Conservation (phyloP, 257 asterid species). For the Capsicum baccatum region DNA sequence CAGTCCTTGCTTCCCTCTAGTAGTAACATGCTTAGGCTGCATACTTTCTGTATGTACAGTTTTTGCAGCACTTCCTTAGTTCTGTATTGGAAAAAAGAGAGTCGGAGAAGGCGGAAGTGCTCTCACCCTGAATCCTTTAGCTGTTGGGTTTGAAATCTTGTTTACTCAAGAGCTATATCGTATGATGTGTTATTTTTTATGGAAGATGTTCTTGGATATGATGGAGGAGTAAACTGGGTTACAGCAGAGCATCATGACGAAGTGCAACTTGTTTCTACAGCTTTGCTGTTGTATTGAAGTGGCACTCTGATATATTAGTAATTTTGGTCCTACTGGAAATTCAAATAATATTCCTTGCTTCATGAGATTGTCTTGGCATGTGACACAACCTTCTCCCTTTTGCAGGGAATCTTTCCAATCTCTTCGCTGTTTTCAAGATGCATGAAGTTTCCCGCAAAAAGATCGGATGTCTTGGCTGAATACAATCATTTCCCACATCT, state of each 20-base stretch:
- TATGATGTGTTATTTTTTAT: background rate
- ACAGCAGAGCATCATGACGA: background rate
- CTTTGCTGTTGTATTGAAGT: constrained; percentile 11
- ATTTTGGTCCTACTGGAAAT: background rate
- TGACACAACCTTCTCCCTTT: constrained; percentile 26
- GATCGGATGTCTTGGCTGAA: constrained; percentile 55
- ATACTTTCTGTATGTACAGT: background rate
- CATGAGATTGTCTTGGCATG: constrained; percentile 18
- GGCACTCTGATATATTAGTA: constrained; percentile 13
- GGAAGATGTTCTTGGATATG: background rate
- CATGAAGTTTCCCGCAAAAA: constrained; percentile 70
- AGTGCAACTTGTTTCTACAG: background rate
- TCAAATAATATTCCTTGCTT: background rate
- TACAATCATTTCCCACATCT: constrained; percentile 62
- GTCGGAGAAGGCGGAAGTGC: background rate
- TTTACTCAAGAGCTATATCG: constrained; percentile 19
- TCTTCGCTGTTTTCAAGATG: constrained; percentile 67
- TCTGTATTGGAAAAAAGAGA: background rate
- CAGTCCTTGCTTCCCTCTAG: constrained; percentile 6
- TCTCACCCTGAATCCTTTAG: constrained; percentile 17
- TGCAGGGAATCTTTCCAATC: constrained; percentile 90
- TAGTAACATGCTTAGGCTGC: constrained; percentile 22
- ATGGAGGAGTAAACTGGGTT: background rate
- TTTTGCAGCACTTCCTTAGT: background rate
- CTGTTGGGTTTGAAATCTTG: background rate